phyloP scores from a whole-genome alignment of 2,329 filamentous ascomycete species.

The Cryphonectria parasitica region DNA sequence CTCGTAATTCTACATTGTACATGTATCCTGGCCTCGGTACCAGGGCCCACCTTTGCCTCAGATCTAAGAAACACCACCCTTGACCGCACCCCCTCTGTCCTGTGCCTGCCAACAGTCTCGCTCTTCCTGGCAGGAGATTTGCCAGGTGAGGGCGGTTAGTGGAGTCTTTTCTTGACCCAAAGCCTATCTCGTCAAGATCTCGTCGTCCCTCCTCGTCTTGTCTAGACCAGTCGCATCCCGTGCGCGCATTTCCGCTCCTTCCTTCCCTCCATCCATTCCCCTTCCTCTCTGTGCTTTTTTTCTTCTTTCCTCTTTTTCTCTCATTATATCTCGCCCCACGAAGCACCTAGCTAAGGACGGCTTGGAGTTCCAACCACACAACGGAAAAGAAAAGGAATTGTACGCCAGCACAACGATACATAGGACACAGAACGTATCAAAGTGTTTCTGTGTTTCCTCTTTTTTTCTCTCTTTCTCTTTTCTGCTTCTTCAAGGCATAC shows the following conservation, averaged over 20 bases:
- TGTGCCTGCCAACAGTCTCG: neutral
- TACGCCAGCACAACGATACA: neutral
- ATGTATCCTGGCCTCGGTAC: neutral
- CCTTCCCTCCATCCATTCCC: too few relatives aligned
- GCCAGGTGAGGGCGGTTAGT: neutral
- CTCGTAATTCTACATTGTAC: neutral
- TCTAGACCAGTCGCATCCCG: neutral
- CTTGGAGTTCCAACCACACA: neutral
- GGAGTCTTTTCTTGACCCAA: conserved; percentile 6
- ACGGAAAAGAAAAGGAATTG: neutral
- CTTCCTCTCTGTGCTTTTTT: neutral
- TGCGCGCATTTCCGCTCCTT: conserved; percentile 4
- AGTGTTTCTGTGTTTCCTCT: neutral
- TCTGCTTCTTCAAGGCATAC: neutral
- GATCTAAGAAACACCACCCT: conserved; percentile 2
- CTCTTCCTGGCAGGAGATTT: neutral
- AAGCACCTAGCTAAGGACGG: neutral
- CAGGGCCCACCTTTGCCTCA: neutral
- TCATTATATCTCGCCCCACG: neutral
- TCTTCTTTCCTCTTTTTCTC: neutral
- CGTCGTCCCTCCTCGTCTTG: neutral
- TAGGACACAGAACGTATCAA: neutral
- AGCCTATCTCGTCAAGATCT: conserved; percentile 7
- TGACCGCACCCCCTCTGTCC: neutral
- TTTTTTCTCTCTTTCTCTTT: too few relatives aligned